Base-by-base conservation (phyloP, 768 basidiomycete species). In the Mycena albidolilacea region DNA sequence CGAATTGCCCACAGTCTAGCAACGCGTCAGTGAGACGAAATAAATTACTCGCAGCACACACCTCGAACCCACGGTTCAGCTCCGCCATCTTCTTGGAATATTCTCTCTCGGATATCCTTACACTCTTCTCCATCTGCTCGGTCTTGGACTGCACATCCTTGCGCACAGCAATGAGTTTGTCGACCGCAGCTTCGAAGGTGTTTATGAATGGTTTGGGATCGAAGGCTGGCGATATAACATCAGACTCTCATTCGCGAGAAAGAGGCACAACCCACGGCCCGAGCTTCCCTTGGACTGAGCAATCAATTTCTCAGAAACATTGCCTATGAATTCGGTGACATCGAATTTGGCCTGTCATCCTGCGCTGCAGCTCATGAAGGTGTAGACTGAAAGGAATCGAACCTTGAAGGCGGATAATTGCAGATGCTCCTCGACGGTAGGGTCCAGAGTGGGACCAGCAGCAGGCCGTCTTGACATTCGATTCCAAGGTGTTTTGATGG, bases 51-150 rank as follows among this genome's bases (percentile, higher is more conserved):
- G 35, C 23, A 17, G n/a, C 48, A 81, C 90, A 60, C 78, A 96
- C 97, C 86, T 99, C 97, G 77, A 99, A 99, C 1, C 96, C 96
- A 62, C 91, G 91, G 80, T 96, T 96, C 30, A 99, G 86, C 67
- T 98, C 97, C n/a, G 88, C 85, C 89, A 99, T 94, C 81, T 95
- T 95, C 85, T 93, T 95, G 3, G 95, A 94, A 82, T 99, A 99
- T 77, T 98, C 97, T 73, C 96, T 84, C 82, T 99, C 97, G 3
- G 96, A 92, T 0, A 93, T 88, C 58, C 93, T 86, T 15, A 98
- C 97, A 76, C 91, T 92, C 84, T 94, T 95, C 85, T 99, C 97
- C 86, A 97, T 92, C 78, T 94, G 92, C 80, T 96, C 94, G 0
- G 96, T 97, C 82, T 93, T 93, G 30, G 90, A 85, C 74, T 98